phyloP scores from a whole-genome alignment of 2,329 filamentous ascomycete species.

The Fusarium succisae region DNA sequence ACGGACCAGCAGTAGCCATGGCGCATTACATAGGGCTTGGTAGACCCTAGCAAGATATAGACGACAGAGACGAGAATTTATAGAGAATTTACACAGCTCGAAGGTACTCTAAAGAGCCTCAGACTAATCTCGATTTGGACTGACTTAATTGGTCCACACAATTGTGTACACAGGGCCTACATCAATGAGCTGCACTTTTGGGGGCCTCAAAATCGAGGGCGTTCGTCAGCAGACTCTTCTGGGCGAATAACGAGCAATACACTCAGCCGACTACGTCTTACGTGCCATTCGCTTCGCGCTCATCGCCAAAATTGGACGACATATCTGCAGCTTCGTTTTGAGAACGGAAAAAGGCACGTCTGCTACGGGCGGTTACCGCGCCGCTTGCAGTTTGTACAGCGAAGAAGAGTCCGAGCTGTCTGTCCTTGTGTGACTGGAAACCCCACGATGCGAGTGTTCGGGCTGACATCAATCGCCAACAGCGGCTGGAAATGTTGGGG shows the following conservation, averaged over 20 bases:
- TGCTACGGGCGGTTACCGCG: background rate
- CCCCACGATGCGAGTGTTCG: background rate
- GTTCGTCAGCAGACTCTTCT: background rate
- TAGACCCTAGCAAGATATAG: too few species aligned
- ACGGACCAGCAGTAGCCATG: too few species aligned
- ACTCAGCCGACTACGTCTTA: background rate
- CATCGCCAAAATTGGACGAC: background rate
- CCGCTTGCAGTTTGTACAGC: fast-evolving
- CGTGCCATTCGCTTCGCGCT: background rate
- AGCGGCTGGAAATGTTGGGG: background rate
- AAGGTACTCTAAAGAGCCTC: too few species aligned
- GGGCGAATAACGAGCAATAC: background rate
- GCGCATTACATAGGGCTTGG: too few species aligned
- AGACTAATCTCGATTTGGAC: too few species aligned
- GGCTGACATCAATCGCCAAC: background rate
- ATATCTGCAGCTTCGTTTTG: background rate
- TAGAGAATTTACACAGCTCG: too few species aligned
- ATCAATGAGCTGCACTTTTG: background rate
- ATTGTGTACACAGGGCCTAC: background rate
- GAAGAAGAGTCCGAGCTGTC: fast-evolving
- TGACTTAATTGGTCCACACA: background rate
- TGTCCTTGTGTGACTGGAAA: background rate
- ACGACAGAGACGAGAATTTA: too few species aligned
- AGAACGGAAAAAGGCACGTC: fast-evolving
- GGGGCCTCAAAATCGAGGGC: background rate